phyloP scores from a whole-genome alignment of 352 stramenopile genomes.

The Phytophthora vignae region DNA sequence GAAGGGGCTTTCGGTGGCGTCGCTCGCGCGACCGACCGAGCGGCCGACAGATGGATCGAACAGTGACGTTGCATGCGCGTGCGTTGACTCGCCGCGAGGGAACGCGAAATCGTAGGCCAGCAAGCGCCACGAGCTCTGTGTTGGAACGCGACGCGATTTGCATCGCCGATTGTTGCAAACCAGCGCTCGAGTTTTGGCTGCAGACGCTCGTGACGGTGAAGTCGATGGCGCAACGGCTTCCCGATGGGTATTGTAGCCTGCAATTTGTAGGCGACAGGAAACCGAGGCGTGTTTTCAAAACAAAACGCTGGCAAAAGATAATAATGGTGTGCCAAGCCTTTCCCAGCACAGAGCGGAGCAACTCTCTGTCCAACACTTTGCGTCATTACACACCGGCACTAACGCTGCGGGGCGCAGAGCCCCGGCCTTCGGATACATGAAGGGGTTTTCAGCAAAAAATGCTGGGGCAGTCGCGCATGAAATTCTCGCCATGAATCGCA shows the following conservation, averaged over 20 bases:
- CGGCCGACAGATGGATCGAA: constrained; percentile 5
- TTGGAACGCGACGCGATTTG: constrained; percentile 25
- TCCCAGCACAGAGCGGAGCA: constrained; percentile 12
- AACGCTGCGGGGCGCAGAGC: constrained; percentile 17
- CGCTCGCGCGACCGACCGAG: background rate
- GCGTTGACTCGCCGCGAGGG: constrained; percentile 18
- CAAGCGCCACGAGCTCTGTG: constrained; percentile 2
- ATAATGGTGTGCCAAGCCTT: background rate
- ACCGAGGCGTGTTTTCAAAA: constrained; percentile 30
- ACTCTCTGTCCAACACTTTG: constrained; percentile 24
- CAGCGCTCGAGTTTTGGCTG: background rate
- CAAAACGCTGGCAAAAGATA: background rate
- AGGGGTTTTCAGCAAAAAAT: constrained; percentile 7
- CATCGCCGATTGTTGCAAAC: constrained; percentile 25
- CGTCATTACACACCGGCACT: constrained; percentile 18
- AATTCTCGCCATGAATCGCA: background rate
- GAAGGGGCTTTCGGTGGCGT: constrained; percentile 17
- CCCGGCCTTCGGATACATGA: constrained; percentile 28
- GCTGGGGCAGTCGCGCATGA: constrained; percentile 3
- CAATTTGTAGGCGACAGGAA: background rate
- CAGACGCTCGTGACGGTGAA: background rate
- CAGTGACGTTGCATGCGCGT: constrained; percentile 1
- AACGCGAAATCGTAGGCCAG: constrained; percentile 31
- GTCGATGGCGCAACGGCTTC: background rate
- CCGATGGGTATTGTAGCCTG: no score